Conservation (phyloP, 2,329 filamentous ascomycete species). For the Nannizziopsis arthrosporioides region DNA sequence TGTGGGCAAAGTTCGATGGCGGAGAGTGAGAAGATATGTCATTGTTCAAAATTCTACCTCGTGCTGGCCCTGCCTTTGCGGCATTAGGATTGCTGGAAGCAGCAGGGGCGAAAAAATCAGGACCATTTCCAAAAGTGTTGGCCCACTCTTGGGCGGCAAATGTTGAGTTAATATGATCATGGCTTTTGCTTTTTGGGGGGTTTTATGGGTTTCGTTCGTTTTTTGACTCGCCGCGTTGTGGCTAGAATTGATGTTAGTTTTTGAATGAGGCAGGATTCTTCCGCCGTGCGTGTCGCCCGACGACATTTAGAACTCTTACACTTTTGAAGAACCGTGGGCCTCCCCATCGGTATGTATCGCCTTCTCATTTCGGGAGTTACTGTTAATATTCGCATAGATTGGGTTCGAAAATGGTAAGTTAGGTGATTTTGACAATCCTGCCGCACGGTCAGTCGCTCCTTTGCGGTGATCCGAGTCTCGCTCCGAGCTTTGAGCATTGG, state of each 20-base stretch:
- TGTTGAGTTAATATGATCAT: conserved; percentile 27
- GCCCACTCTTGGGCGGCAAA: conserved; percentile 36
- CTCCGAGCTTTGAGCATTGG: conserved; percentile 22
- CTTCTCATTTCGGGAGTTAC: neutral
- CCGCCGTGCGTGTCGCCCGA: no score
- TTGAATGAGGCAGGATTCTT: no score
- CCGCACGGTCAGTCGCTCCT: neutral
- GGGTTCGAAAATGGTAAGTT: neutral
- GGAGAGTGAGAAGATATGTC: conserved; percentile 16
- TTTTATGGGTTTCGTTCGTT: neutral
- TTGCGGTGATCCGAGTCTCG: conserved; percentile 22
- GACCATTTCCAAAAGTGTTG: conserved; percentile 24
- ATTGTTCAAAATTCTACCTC: conserved; percentile 18
- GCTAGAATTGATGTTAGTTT: neutral
- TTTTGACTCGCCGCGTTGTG: neutral
- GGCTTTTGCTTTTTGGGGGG: conserved; percentile 25
- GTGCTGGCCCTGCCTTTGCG: conserved; percentile 17
- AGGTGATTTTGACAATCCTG: conserved; percentile 1
- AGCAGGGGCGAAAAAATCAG: conserved; percentile 28
- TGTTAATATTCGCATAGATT: neutral
- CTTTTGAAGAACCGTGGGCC: neutral
- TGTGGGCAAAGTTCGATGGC: conserved; percentile 3
- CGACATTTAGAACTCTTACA: no score
- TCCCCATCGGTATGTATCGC: neutral
- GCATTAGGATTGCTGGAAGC: conserved; percentile 17